Percentiles rank a stretch among this genome's conserved stretches.
Evolutionary conservation across 1,284 basidiomycete species (phyloP).

Genomic region (Boletus mariae): DNA sequence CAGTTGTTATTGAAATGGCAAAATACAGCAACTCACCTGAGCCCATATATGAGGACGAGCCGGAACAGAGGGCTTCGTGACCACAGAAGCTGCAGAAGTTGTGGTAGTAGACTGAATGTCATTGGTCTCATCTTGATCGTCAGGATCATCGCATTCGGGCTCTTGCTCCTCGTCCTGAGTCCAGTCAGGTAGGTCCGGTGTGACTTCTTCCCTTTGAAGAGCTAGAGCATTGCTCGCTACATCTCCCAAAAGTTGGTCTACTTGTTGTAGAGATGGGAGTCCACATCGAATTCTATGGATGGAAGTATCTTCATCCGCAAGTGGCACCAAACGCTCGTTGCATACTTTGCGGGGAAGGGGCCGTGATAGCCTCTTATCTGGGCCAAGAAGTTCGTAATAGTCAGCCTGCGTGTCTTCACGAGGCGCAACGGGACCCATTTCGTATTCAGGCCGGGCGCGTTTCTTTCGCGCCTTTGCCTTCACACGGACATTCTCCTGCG

Average conservation of each 20-base stretch:
- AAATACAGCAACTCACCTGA: constrained; percentile 34
- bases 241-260: constrained; percentile 21
- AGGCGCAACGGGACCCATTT: constrained; percentile 4
- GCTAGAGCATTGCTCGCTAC: constrained; percentile 12
- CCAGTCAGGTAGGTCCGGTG: constrained; percentile 21
- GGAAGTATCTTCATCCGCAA: not conserved
- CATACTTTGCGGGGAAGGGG: constrained; percentile 23
- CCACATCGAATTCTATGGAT: not conserved
- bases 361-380: constrained; percentile 17
- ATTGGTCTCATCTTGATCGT: constrained; percentile 10
- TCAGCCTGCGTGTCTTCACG: not conserved
- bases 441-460: constrained; percentile 22
- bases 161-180: constrained; percentile 23
- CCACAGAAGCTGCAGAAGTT: not conserved
- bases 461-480: constrained; percentile 12
- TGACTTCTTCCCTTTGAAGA: constrained; percentile 3
- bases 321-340: not conserved
- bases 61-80: constrained; percentile 35
- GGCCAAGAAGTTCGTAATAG: constrained; percentile 17
- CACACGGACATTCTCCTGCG: not conserved
- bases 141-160: constrained; percentile 12
- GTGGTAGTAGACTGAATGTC: constrained; percentile 1
- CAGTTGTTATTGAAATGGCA: constrained; percentile 1
- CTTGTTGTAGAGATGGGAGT: constrained; percentile 9
- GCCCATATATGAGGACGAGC: constrained; percentile 51